These are phyloP conservation scores for Dendrocalamus latiflorus DNA, from an alignment of 202 grass and related monocot genomes.

Conservation along the genomic window DNA sequence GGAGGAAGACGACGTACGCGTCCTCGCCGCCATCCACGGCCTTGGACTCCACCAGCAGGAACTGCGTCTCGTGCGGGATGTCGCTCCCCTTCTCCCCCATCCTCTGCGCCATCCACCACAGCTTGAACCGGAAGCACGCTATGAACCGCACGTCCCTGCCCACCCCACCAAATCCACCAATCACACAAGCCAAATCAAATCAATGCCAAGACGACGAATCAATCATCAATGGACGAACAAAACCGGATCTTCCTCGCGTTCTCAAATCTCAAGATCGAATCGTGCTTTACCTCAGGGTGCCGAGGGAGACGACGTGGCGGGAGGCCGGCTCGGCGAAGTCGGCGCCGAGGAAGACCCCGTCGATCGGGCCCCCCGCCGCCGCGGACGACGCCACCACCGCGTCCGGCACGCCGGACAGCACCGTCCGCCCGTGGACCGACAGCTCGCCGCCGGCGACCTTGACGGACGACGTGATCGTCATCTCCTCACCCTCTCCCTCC, in stretches of 20 bases:
- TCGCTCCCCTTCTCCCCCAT: slow-evolving; percentile 67
- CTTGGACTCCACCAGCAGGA: slow-evolving; percentile 76
- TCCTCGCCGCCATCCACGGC: no score
- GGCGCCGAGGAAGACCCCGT: slow-evolving; percentile 66
- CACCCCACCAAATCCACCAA: not conserved
- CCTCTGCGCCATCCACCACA: slow-evolving; percentile 95
- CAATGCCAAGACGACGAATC: no score
- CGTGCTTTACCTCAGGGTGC: slow-evolving; percentile 38
- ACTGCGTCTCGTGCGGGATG: slow-evolving; percentile 79
- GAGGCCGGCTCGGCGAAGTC: slow-evolving; percentile 25
- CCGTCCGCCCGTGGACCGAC: slow-evolving; percentile 28
- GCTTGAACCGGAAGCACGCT: slow-evolving; percentile 74
- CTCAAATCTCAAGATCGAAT: not conserved
- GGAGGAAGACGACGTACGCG: no score
- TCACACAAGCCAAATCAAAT: not conserved
- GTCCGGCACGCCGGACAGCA: slow-evolving; percentile 57
- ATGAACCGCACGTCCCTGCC: slow-evolving; percentile 60
- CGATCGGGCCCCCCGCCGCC: slow-evolving; percentile 29
- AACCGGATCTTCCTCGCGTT: no score
- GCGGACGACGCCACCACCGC: slow-evolving; percentile 45
- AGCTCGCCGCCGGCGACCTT: slow-evolving; percentile 50
- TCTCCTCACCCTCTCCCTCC: no score
- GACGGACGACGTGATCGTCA: slow-evolving; percentile 40
- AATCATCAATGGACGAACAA: not conserved
- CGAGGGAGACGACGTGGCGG: slow-evolving; percentile 66